Base-by-base conservation (phyloP, 106 monocot genomes). In the Amphibolis antarctica region DNA sequence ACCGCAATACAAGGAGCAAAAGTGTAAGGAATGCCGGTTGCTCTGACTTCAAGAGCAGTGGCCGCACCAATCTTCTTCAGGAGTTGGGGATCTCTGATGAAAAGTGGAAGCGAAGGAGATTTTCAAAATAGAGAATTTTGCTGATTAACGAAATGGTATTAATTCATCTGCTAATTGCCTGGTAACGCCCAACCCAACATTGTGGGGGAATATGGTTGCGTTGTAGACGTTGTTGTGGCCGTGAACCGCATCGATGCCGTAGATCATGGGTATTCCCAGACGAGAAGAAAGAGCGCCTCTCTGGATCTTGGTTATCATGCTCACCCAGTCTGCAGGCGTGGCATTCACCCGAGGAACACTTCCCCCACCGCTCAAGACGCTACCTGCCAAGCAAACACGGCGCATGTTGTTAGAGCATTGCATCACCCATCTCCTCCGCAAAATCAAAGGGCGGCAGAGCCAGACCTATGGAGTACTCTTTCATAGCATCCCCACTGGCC, bases 1-100 rank as follows among this genome's bases (percentile, higher is more conserved):
- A 89, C 89, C 66, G 89, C 85, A 17, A 89, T 71, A 63, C 85
- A 85, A 43, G 89, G 89, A 28, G 89, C 85, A 69, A 89, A 89
- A 18, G 75, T 75, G 52, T 85, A 89, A 19, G 71, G 72, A 61
- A 89, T 85, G 44, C 85, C 89, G 1, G 85, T 89, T 50, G 89
- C 85, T 60, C 89, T 66, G n/a, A 85, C 85, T 73, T 89, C 89
- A 23, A 89, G 85, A 23, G 89, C 89, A 28, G 89, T 89, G 44
- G 85, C 89, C 10, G 74, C 82, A 50, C 89, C 89, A 73, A 89
- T 85, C 67, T 69, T 68, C 74, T 76, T 82, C 57, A 85, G 79
- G 4, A 89, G 80, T 42, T 74, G 64, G 50, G 73, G 48, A 66
- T 73, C 73, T 59, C 73, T 73, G n/a, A 5, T 11, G 5, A 17